Conservation (phyloP, 306 rosid genomes). For the Cucurbita maxima region DNA sequence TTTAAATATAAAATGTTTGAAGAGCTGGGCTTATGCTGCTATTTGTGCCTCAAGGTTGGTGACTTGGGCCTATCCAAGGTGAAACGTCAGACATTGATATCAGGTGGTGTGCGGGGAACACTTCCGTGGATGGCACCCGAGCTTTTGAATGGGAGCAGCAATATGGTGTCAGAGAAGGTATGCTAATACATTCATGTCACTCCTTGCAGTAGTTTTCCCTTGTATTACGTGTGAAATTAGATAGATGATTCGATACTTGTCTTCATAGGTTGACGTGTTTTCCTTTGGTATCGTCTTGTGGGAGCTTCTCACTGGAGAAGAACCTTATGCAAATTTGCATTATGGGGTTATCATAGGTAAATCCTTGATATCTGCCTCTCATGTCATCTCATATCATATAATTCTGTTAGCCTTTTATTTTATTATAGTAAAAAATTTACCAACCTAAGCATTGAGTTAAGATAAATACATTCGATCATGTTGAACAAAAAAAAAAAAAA, state of each 20-base stretch:
- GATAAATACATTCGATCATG: too few species aligned
- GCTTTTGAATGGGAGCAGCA: constrained; percentile 79
- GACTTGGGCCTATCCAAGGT: constrained; percentile 92
- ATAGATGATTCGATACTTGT: not conserved
- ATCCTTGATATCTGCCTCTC: not conserved
- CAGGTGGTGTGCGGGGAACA: constrained; percentile 91
- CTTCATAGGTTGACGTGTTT: constrained; percentile 63
- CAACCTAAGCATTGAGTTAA: too few species aligned
- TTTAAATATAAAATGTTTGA: not conserved
- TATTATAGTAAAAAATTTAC: not conserved
- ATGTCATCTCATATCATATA: not conserved
- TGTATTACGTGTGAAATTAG: not conserved
- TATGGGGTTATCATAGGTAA: constrained; percentile 87
- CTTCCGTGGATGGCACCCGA: constrained; percentile 98
- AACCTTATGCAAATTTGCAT: constrained; percentile 78
- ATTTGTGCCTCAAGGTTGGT: constrained; percentile 48
- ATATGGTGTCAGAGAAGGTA: constrained; percentile 92
- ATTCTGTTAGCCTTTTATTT: not conserved
- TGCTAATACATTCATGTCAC: constrained; percentile 2
- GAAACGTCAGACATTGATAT: constrained; percentile 72
- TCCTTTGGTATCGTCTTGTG: constrained; percentile 76
- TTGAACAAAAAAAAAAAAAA: too few species aligned
- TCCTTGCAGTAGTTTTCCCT: not conserved
- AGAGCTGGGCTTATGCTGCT: constrained; percentile 4
- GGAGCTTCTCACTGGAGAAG: constrained; percentile 86